Conservation (phyloP, 257 asterid species). For the Solanum dulcamara region DNA sequence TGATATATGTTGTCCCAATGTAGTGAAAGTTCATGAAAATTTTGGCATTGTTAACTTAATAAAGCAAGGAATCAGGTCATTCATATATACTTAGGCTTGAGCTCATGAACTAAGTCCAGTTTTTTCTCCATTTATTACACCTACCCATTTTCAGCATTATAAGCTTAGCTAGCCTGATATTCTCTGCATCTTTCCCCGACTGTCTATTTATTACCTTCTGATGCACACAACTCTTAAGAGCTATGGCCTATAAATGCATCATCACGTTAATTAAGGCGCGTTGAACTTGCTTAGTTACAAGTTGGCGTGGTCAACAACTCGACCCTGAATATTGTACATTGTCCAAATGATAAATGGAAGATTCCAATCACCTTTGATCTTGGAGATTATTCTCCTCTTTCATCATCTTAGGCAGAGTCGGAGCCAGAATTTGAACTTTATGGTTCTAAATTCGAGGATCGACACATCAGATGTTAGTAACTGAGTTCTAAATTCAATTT, state of each 20-base stretch:
- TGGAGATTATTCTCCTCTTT: slow-evolving; percentile 15
- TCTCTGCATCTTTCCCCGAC: neutral
- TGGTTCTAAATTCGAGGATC: neutral
- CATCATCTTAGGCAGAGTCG: neutral
- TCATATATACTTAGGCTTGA: neutral
- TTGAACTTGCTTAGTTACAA: neutral
- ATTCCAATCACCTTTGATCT: neutral
- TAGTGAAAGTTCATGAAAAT: neutral
- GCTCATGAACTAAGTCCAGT: neutral
- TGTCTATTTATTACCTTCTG: neutral
- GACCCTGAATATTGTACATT: neutral
- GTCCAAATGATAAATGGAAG: neutral
- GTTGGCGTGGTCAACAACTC: neutral
- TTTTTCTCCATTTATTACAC: neutral
- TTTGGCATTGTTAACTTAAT: neutral
- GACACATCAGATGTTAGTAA: no score
- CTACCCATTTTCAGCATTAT: neutral
- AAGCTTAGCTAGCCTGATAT: neutral
- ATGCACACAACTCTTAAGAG: neutral
- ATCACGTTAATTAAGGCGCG: neutral
- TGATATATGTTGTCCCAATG: neutral
- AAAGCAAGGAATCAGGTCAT: neutral
- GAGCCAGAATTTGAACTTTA: neutral
- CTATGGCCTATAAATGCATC: neutral
- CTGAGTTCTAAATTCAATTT: neutral